These are phyloP conservation scores for Lolium rigidum DNA, from an alignment of 176 grass and related monocot genomes.

Conservation along the genomic window DNA sequence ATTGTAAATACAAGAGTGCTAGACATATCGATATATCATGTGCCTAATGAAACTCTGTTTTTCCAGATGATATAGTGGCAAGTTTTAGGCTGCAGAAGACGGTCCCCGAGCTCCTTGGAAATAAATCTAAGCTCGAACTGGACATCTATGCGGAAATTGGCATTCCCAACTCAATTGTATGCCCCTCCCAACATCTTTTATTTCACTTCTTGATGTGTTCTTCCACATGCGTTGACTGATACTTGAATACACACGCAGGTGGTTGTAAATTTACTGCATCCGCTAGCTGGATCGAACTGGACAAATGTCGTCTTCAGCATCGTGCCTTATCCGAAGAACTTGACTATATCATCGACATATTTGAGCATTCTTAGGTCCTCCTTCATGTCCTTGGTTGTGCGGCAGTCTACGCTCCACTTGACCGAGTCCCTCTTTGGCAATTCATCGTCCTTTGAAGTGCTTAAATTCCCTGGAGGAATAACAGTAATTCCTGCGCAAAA, in stretches of 20 bases:
- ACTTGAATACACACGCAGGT: constrained; percentile 54
- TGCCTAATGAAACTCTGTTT: constrained; percentile 9
- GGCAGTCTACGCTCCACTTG: constrained; percentile 82
- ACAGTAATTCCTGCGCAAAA: constrained; percentile 86
- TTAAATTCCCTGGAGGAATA: constrained; percentile 92
- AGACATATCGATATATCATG: background rate
- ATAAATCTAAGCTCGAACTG: constrained; percentile 68
- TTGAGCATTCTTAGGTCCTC: constrained; percentile 83
- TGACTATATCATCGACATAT: constrained; percentile 67
- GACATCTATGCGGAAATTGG: constrained; percentile 96
- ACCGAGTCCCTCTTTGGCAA: constrained; percentile 84
- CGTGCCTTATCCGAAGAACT: constrained; percentile 73
- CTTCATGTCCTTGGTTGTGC: constrained; percentile 80
- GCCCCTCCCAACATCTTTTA: background rate
- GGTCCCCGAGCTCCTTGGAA: constrained; percentile 59
- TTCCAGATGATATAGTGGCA: constrained; percentile 85
- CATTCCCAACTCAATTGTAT: constrained; percentile 79
- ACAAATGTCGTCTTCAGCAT: constrained; percentile 89
- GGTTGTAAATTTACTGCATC: constrained; percentile 68
- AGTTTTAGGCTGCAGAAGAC: constrained; percentile 89
- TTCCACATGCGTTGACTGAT: background rate
- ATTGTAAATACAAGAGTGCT: background rate
- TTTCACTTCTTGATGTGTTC: constrained; percentile 26
- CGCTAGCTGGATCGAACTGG: constrained; percentile 70
- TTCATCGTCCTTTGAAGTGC: constrained; percentile 81